These are phyloP conservation scores for Penicillium desertorum DNA, from an alignment of 495 filamentous ascomycete species.

Conservation along the genomic window DNA sequence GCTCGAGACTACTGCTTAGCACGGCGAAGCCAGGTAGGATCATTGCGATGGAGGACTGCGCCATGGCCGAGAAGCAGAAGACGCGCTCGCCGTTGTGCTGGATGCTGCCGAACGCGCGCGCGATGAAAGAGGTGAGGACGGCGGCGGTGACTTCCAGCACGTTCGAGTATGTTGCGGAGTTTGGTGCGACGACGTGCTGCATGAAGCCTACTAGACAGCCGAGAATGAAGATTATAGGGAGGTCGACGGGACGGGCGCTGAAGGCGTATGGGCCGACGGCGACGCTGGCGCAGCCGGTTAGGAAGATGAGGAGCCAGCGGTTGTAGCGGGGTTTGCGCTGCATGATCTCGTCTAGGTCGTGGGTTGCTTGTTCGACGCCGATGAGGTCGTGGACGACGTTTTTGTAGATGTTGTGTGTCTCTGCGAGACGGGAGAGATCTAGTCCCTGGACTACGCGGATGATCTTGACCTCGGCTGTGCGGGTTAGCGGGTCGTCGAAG, in stretches of 20 bases:
- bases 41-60: conserved; percentile 83
- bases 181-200: conserved; percentile 72
- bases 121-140: conserved; percentile 77
- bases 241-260: conserved; percentile 75
- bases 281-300: conserved; percentile 81
- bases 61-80: conserved; percentile 87
- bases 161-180: conserved; percentile 73
- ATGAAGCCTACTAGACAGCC: conserved; percentile 79
- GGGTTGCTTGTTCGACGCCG: conserved; percentile 73
- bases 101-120: conserved; percentile 81
- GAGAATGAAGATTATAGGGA: conserved; percentile 80
- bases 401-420: conserved; percentile 86
- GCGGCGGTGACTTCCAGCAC: conserved; percentile 85
- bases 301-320: conserved; percentile 64
- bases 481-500: conserved; percentile 81
- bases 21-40: conserved; percentile 87
- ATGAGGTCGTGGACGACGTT: conserved; percentile 84
- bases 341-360: conserved; percentile 59
- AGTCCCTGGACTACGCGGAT: conserved; percentile 71
- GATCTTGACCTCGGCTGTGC: conserved; percentile 87
- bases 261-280: conserved; percentile 82
- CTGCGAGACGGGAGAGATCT: conserved; percentile 76
- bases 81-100: conserved; percentile 39
- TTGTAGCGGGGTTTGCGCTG: conserved; percentile 55
- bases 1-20: conserved; percentile 74